Percentiles rank a stretch among this genome's conserved stretches.
Conservation (phyloP, 176 grass and related monocot genomes). For the Zea mays region DNA sequence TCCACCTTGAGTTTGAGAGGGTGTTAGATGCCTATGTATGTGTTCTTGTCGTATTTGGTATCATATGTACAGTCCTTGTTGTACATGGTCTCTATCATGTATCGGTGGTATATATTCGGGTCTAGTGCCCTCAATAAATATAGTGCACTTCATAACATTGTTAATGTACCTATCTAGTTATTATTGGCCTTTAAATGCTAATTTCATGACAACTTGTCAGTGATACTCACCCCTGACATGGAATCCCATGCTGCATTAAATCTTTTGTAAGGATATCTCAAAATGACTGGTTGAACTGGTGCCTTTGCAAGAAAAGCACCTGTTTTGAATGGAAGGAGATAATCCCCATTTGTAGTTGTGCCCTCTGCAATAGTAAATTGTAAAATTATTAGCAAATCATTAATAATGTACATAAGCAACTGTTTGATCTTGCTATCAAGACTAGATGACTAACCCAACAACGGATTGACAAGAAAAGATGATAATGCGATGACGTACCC, state of each 20-base stretch:
- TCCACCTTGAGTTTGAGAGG: too few relatives aligned
- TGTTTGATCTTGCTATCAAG: neutral
- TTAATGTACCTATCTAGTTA: neutral
- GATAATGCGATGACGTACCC: neutral
- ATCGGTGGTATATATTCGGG: too few relatives aligned
- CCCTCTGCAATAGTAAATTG: conserved; percentile 55
- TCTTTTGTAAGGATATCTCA: conserved; percentile 90
- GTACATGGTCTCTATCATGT: too few relatives aligned
- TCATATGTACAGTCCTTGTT: too few relatives aligned
- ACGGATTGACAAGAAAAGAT: conserved; percentile 16
- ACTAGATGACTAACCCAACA: neutral
- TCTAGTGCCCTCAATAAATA: too few relatives aligned
- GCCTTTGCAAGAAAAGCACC: conserved; percentile 89
- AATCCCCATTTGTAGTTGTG: conserved; percentile 92
- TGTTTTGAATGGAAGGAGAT: conserved; percentile 90
- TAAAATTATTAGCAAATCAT: neutral
- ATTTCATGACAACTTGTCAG: neutral
- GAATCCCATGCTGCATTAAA: conserved; percentile 98
- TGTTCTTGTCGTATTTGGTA: too few relatives aligned
- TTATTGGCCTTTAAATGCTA: neutral
- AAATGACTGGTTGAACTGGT: conserved; percentile 68
- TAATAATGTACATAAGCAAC: neutral
- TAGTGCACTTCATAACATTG: neutral
- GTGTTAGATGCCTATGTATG: too few relatives aligned
- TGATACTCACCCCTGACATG: conserved; percentile 75